Evolutionary conservation across 1,284 basidiomycete species (phyloP), one percentile per base, ranked within the genome.

Genomic region (Puccinia sorghi): DNA sequence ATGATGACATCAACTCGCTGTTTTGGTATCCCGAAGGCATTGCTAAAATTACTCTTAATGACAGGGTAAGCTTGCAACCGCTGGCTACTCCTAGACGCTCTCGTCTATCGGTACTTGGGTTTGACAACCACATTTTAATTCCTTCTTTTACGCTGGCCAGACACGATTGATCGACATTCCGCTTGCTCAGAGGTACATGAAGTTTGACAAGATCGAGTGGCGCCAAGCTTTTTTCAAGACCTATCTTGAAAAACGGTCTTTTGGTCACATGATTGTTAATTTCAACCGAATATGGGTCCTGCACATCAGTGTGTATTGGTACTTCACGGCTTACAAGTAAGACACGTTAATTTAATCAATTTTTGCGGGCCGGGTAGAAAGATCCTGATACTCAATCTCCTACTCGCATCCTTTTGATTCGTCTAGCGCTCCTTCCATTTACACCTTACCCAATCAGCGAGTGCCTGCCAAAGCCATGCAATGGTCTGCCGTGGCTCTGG

Each of bases 21-120:
- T 99, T 99, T 86, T 99, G 96, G 96, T 99, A 99, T 85, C 97
- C 97, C 5, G 97, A 99, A 83, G 97, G 97, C 56, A 96, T 99
- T 83, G 92, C 94, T 39, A 88, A 93, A 56, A 98, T 99, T 82
- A 88, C 90, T 15, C 88, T 98, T 56, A 89, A 87, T 27, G 94
- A 98, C 87, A 95, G 94, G 88, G 92, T 92, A 82, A 48, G 86
- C 80, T 61, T 13, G 8, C 17, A 63, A 2, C n/a, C 41, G 17
- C 11, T 32, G n/a, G 11, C 73, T 67, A 25, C n/a, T 39, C 13
- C n/a, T 37, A 2, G 7, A 13, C 20, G 0, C 3, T 15, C 7
- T 57, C 17, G 6, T 20, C 25, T 41, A 43, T 54, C 17, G 4
- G 9, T 27, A 22, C 22, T 25, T 5, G n/a, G 7, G 1, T 57